phyloP scores from a whole-genome alignment of 345 rosid species.

The Arabidopsis suecica region DNA sequence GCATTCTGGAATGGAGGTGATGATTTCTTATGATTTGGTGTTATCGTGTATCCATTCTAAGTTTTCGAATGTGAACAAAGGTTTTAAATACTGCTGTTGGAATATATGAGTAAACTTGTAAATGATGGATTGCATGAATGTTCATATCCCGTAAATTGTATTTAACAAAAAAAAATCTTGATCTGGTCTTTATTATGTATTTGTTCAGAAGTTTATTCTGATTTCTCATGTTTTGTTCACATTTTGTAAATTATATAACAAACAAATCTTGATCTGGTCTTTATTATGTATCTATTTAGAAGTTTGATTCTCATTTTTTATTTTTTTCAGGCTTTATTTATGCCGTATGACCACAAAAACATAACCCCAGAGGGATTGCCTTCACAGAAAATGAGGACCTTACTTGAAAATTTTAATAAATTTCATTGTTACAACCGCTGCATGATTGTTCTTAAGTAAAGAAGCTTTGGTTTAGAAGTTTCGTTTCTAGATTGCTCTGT shows the following conservation, averaged over 20 bases:
- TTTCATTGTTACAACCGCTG: conserved; percentile 80
- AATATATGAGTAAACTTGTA: not conserved
- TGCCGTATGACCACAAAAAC: conserved; percentile 98
- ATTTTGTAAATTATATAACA: not conserved
- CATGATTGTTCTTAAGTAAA: too few species aligned
- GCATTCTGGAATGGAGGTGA: conserved; percentile 96
- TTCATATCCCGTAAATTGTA: too few species aligned
- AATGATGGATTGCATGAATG: not conserved
- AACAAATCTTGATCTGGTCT: conserved; percentile 9
- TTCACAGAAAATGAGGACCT: conserved; percentile 60
- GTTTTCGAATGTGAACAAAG: too few species aligned
- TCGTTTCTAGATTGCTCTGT: too few species aligned
- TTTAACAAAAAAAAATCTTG: too few species aligned
- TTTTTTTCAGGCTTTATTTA: conserved; percentile 79
- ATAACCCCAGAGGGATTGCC: conserved; percentile 75
- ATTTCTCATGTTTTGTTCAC: conserved; percentile 23
- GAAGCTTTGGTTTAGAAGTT: too few species aligned
- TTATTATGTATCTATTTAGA: not conserved
- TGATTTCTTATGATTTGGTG: conserved; percentile 8
- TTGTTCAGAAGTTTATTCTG: conserved; percentile 15
- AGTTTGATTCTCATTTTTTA: conserved; percentile 28
- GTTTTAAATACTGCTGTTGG: not conserved
- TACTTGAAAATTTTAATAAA: conserved; percentile 77
- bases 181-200: conserved; percentile 8
- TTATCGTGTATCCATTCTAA: not conserved